These are phyloP conservation scores for Hordeum pubiflorum DNA, from an alignment of 202 grass and related monocot genomes.

Conservation along the genomic window DNA sequence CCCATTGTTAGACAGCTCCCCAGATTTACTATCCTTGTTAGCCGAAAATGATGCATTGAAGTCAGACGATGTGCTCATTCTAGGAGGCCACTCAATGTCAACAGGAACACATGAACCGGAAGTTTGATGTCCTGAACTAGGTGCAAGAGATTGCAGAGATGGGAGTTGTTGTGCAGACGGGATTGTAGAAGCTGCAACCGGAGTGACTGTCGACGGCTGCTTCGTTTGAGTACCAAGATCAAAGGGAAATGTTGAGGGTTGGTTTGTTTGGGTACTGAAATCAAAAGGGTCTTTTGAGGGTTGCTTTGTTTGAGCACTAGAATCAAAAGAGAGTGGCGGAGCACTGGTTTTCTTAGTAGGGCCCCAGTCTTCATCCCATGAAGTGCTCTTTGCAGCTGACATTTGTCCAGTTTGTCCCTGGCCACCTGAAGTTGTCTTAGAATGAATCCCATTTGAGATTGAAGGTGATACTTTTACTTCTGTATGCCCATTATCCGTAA, in stretches of 20 bases:
- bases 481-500: slow-evolving; percentile 52
- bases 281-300: slow-evolving; percentile 28
- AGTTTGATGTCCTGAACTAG: slow-evolving; percentile 41
- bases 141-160: slow-evolving; percentile 40
- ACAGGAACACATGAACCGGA: slow-evolving; percentile 60
- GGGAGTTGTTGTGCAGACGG: slow-evolving; percentile 25
- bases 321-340: slow-evolving; percentile 28
- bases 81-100: slow-evolving; percentile 91
- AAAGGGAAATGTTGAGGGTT: slow-evolving; percentile 23
- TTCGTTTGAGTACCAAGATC: slow-evolving; percentile 42
- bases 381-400: slow-evolving; percentile 36
- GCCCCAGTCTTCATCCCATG: slow-evolving; percentile 98
- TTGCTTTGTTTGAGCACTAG: slow-evolving; percentile 36
- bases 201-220: slow-evolving; percentile 30
- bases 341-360: slow-evolving; percentile 53
- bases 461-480: slow-evolving; percentile 52
- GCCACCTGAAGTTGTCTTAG: slow-evolving; percentile 38
- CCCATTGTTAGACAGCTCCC: slow-evolving; percentile 20
- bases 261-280: slow-evolving; percentile 48
- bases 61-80: slow-evolving; percentile 48
- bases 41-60: slow-evolving; percentile 24
- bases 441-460: slow-evolving; percentile 58
- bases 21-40: slow-evolving; percentile 47
- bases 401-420: slow-evolving; percentile 28
- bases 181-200: slow-evolving; percentile 30